Base-by-base conservation (phyloP, 2,329 filamentous ascomycete species). In the Cladosporium colombiae region DNA sequence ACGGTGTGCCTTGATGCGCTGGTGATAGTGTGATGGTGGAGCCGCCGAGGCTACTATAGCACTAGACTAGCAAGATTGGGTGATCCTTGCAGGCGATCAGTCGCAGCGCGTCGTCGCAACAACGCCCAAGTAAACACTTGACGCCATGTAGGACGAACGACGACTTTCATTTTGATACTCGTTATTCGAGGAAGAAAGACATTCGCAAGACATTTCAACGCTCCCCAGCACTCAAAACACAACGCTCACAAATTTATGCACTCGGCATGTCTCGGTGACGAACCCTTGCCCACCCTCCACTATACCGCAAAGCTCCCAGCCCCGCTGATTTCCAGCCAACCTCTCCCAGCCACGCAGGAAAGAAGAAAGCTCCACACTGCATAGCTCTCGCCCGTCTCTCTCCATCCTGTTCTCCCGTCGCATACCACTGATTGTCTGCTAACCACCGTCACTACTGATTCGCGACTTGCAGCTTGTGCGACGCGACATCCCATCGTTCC, bases 321-420 rank as follows among this genome's bases (percentile, higher is more conserved):
- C 52, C 52, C 52, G 52, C 52, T 16, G 18, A 55, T 55, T 55
- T 55, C 52, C 35, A 44, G 44, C 35, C 61, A 63, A 37, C 61
- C 61, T 56, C 61, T 11, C 35, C 29, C 61, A 63, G 61, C 50
- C 61, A 44, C 35, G 18, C 23, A 21, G 10, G 27, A 31, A 31
- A 53, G 21, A 55, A 33, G 52, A n/a, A 46, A 55, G 52, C 58
- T 61, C 29, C 58, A 61, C 61, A 61, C 61, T 63, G 61, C 61
- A 56, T 33, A 52, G 35, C 49, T 56, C 29, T 31, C 44, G 25
- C 31, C 18, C 31, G 14, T 11, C n/a, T 11, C n/a, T n/a, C 37
- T 10, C 49, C 49, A 23, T 56, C 50, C 49, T 23, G 29, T 23
- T 56, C 23, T 52, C 50, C 56, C 56, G 33, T 40, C 35, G 40